phyloP scores from a whole-genome alignment of 805 yeast species.

The Kazachstania taianensis region DNA sequence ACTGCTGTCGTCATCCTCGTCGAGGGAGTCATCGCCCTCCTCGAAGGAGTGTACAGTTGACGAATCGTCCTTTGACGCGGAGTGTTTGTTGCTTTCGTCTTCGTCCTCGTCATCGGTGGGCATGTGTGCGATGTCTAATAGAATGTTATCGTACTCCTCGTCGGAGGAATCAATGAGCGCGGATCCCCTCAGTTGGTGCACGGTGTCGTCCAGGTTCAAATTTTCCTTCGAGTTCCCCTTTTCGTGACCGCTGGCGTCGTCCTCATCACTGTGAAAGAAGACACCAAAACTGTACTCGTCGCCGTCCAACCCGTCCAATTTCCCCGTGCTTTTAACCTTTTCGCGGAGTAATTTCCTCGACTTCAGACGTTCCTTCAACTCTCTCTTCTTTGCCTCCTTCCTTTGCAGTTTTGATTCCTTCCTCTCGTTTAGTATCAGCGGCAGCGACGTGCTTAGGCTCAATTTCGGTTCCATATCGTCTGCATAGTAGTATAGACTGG shows the following conservation, averaged over 20 bases:
- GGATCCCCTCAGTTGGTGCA: conserved; percentile 20
- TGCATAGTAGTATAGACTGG: conserved; percentile 25
- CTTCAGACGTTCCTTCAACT: conserved; percentile 23
- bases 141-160: conserved; percentile 28
- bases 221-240: conserved; percentile 3
- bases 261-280: conserved; percentile 27
- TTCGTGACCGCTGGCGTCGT: conserved; percentile 6
- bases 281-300: conserved; percentile 29
- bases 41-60: conserved; percentile 22
- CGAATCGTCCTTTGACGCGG: conserved; percentile 25
- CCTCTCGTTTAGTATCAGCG: conserved; percentile 25
- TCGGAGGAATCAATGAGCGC: conserved; percentile 17
- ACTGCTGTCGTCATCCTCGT: conserved; percentile 30
- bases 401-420: conserved; percentile 18
- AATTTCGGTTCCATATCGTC: conserved; percentile 26
- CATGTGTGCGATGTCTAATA: conserved; percentile 26
- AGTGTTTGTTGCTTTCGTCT: conserved; percentile 9
- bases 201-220: conserved; percentile 15
- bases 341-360: conserved; percentile 20
- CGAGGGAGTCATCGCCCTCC: conserved; percentile 24
- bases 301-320: conserved; percentile 32
- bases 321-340: conserved; percentile 20
- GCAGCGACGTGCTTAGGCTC: conserved; percentile 26
- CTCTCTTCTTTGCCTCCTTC: conserved; percentile 23
- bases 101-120: conserved; percentile 30